Evolutionary conservation across 2,329 filamentous ascomycete species (phyloP).

Genomic region (Trichoderma pleuroti): DNA sequence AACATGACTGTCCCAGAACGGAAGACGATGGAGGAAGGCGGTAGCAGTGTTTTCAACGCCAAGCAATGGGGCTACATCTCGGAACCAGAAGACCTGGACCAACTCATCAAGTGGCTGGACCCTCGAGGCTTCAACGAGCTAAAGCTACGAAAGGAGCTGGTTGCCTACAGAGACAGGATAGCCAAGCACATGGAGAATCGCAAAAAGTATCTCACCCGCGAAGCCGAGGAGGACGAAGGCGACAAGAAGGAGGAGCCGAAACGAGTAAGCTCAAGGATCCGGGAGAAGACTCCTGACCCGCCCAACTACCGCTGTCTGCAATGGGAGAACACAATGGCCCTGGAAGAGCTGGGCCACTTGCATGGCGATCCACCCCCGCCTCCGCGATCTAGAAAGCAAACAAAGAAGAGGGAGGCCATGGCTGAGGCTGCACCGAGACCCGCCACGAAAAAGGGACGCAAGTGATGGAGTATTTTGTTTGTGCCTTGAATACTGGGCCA

Average conservation of each 20-base stretch:
- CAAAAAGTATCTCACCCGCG: conserved; percentile 57
- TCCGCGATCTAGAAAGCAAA: conserved; percentile 48
- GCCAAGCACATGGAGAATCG: conserved; percentile 76
- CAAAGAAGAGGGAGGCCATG: conserved; percentile 48
- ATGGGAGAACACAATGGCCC: conserved; percentile 56
- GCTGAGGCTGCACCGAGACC: conserved; percentile 30
- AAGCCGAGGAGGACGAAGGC: conserved; percentile 38
- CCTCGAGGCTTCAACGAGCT: conserved; percentile 80
- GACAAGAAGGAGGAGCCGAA: conserved; percentile 41
- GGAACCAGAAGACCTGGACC: conserved; percentile 72
- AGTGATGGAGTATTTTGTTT: neutral
- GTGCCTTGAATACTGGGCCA: neutral
- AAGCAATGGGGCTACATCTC: conserved; percentile 90
- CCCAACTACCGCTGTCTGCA: conserved; percentile 47
- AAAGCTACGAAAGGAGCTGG: conserved; percentile 82
- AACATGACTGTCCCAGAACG: conserved; percentile 81
- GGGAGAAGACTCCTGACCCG: conserved; percentile 47
- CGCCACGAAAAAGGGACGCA: conserved; percentile 31
- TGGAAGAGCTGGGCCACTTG: conserved; percentile 55
- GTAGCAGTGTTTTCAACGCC: conserved; percentile 72
- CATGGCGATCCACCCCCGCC: conserved; percentile 55
- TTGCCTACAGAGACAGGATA: conserved; percentile 72
- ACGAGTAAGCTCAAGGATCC: conserved; percentile 45
- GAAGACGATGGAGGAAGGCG: conserved; percentile 80
- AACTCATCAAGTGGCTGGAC: conserved; percentile 84